Conservation (phyloP, 139 green algal species). For the Chlamydomonas applanata region DNA sequence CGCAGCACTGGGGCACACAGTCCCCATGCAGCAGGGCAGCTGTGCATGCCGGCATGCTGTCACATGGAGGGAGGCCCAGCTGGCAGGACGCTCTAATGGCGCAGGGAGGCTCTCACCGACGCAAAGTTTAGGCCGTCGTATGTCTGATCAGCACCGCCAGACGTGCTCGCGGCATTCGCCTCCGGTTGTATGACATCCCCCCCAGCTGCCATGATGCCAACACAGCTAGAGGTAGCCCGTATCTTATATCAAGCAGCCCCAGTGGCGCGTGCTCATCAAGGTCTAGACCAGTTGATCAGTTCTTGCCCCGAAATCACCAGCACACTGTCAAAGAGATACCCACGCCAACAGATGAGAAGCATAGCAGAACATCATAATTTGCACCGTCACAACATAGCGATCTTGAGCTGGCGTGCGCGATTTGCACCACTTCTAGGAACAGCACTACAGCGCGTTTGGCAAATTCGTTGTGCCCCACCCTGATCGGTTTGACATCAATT, state of each 20-base stretch:
- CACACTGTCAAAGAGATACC: no score
- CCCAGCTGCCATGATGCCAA: background rate
- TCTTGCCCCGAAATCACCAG: background rate
- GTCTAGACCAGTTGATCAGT: background rate
- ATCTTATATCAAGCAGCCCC: background rate
- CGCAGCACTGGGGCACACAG: no score
- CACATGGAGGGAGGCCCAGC: background rate
- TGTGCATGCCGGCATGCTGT: background rate
- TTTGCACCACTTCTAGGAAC: no score
- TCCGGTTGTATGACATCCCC: background rate
- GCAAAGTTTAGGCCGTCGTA: constrained; percentile 37
- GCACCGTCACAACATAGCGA: no score
- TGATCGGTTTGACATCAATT: no score
- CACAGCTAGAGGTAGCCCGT: background rate
- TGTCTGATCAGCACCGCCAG: background rate
- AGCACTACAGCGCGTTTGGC: no score
- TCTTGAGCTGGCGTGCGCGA: no score
- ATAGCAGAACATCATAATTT: no score
- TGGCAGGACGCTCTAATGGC: no score
- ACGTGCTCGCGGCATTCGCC: background rate
- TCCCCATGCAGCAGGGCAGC: background rate
- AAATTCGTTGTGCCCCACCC: no score
- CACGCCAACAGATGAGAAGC: no score
- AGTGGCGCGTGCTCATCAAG: background rate
- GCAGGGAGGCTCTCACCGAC: constrained; percentile 21